Percentiles rank a stretch among this genome's conserved stretches.
These are phyloP conservation scores for Talaromyces atroroseus DNA, from an alignment of 2,329 filamentous ascomycete genomes.

Conservation along the genomic window DNA sequence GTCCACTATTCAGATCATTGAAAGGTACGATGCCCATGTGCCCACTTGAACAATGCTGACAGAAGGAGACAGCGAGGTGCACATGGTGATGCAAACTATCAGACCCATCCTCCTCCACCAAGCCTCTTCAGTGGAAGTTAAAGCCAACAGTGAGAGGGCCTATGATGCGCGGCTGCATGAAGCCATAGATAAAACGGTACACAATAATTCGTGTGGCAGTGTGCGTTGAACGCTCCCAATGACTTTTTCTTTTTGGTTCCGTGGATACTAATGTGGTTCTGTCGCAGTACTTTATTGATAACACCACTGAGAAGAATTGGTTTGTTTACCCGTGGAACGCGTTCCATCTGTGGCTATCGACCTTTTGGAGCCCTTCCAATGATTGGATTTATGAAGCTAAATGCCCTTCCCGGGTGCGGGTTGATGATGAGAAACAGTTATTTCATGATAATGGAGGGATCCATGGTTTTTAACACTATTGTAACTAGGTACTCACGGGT, in stretches of 20 bases:
- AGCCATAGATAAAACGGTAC: constrained; percentile 16
- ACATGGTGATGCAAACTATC: constrained; percentile 16
- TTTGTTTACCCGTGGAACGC: constrained; percentile 21
- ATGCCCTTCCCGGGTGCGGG: too few relatives aligned
- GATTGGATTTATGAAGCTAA: constrained; percentile 18
- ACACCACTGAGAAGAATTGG: constrained; percentile 18
- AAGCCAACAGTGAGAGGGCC: constrained; percentile 11
- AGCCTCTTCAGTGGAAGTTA: constrained; percentile 16
- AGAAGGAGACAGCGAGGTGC: constrained; percentile 11
- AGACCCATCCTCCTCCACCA: constrained; percentile 13
- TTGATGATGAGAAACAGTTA: too few relatives aligned
- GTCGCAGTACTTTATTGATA: constrained; percentile 18
- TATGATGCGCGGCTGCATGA: constrained; percentile 13
- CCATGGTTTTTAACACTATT: too few relatives aligned
- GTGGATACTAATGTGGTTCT: background rate
- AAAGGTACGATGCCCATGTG: constrained; percentile 14
- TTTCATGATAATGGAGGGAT: too few relatives aligned
- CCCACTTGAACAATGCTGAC: background rate
- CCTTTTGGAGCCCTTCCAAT: constrained; percentile 4
- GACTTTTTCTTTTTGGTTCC: background rate
- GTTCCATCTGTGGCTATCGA: constrained; percentile 17
- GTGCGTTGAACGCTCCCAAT: constrained; percentile 6
- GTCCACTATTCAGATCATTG: constrained; percentile 16
- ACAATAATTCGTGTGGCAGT: constrained; percentile 14
- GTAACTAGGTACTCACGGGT: too few relatives aligned